Base-by-base conservation (phyloP, 2,329 filamentous ascomycete genomes). In the Tolypocladium endophyticum region DNA sequence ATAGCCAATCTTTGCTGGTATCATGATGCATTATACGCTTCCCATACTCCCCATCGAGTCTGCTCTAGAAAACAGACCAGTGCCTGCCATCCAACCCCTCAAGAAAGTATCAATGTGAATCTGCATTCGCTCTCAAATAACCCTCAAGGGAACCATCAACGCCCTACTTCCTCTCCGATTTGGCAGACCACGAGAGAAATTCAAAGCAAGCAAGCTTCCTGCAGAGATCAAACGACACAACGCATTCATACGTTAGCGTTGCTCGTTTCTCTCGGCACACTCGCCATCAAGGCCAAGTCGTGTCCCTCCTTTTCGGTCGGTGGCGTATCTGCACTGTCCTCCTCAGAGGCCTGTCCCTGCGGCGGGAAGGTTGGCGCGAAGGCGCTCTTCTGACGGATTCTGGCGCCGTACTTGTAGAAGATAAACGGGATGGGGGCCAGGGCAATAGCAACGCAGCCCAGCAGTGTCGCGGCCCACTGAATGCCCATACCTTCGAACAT, bases 401-500 rank as follows among this genome's bases (percentile, higher is more conserved):
- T 78, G 68, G 73, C 74, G 53, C 86, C 85, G 68, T 85, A 87
- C 56, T 80, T 69, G 70, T 81, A 84, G 67, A 88, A 87, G 63
- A 83, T 68, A 57, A 87, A 76, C 16, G 86, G 86, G 56, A 88
- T 87, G 0, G 85, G 85, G 0, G 85, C 77, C 18, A 87, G 73
- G 0, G 74, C 71, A 6, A 76, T 72, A 4, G 84, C 85, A 2
- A 89, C 76, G 63, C 80, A 84, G 58, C 85, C 85, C 3, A 87
- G 77, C 14, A 87, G 71, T 1, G 85, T 87, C 8, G 81, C 75
- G 0, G 84, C 83, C 77, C 80, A 87, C 64, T 87, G 71, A 58
- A 87, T 85, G 50, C 82, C 82, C 71, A 87, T 74, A 54, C 81
- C 81, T 14, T 81, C 72, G 64, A 87, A 87, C 83, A 87, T 90